phyloP scores from a whole-genome alignment of 2,329 filamentous ascomycete genomes.

The Fusarium avenaceum region DNA sequence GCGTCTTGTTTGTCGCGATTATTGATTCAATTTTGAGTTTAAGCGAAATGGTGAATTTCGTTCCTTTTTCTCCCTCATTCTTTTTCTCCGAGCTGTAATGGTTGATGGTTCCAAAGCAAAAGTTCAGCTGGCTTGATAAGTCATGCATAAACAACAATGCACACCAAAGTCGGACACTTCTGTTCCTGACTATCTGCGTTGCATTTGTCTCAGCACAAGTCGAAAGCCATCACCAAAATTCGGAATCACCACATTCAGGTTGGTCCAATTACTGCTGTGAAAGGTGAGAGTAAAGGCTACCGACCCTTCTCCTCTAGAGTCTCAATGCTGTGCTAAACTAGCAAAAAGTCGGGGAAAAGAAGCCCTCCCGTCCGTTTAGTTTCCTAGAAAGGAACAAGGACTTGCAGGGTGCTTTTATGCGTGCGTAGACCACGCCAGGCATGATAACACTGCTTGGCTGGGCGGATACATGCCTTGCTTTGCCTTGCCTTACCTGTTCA shows the following conservation, averaged over 20 bases:
- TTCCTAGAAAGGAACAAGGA: constrained; percentile 30
- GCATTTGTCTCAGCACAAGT: constrained; percentile 7
- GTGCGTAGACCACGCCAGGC: not conserved
- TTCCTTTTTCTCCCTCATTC: not conserved
- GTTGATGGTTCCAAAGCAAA: too few relatives aligned
- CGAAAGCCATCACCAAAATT: constrained; percentile 17
- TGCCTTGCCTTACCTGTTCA: too few relatives aligned
- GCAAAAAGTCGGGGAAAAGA: constrained; percentile 23
- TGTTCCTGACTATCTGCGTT: constrained; percentile 22
- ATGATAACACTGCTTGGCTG: constrained; percentile 28
- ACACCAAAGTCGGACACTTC: constrained; percentile 1
- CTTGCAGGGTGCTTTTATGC: constrained; percentile 23
- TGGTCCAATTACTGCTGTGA: constrained; percentile 12
- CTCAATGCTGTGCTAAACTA: constrained; percentile 4
- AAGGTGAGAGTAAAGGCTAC: constrained; percentile 5
- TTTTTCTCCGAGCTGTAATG: too few relatives aligned
- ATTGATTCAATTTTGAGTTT: not conserved
- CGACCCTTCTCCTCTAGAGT: constrained; percentile 13
- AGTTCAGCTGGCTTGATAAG: too few relatives aligned
- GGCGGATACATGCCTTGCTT: not conserved
- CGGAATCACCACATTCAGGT: constrained; percentile 14
- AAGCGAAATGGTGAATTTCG: not conserved
- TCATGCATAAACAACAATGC: not conserved
- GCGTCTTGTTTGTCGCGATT: not conserved
- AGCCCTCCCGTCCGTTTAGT: constrained; percentile 7